Percentiles rank a stretch among this genome's conserved stretches.
These are phyloP conservation scores for Debaryomyces subglobosus DNA, from an alignment of 1,139 yeast species.

Conservation along the genomic window DNA sequence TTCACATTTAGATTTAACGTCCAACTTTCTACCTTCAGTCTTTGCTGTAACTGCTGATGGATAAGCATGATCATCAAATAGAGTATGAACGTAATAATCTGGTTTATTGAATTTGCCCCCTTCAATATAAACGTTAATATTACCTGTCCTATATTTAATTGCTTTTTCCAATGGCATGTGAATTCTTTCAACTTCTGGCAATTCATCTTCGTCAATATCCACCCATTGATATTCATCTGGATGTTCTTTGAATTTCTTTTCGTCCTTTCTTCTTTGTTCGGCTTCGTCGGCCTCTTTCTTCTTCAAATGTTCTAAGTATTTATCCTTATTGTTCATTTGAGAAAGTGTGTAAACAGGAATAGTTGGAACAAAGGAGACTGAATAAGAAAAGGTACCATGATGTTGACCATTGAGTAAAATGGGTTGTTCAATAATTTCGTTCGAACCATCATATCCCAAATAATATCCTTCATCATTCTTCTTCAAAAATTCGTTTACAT, in stretches of 20 bases:
- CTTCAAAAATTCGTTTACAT: constrained; percentile 52
- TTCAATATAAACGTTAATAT: constrained; percentile 54
- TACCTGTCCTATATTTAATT: constrained; percentile 62
- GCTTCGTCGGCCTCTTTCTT: constrained; percentile 40
- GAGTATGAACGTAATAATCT: constrained; percentile 56
- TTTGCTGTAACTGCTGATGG: constrained; percentile 61
- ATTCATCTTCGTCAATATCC: constrained; percentile 52
- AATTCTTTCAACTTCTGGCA: constrained; percentile 47
- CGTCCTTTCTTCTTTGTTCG: constrained; percentile 39
- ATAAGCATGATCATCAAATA: constrained; percentile 64
- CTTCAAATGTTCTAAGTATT: constrained; percentile 31
- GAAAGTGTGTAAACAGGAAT: constrained; percentile 62
- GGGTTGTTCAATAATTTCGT: constrained; percentile 48
- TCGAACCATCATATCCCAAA: constrained; percentile 55
- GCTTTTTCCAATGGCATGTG: constrained; percentile 57
- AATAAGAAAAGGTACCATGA: constrained; percentile 56
- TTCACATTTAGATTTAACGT: constrained; percentile 50
- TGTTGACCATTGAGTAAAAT: constrained; percentile 46
- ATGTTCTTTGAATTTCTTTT: constrained; percentile 54
- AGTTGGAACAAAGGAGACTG: constrained; percentile 65
- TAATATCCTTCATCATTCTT: constrained; percentile 49
- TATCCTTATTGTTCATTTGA: constrained; percentile 48
- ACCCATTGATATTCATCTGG: constrained; percentile 71
- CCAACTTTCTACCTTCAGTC: constrained; percentile 42
- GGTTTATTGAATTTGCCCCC: constrained; percentile 52